These are phyloP conservation scores for Aureobasidium uvarum DNA, from an alignment of 2,329 filamentous ascomycete species.

Conservation along the genomic window DNA sequence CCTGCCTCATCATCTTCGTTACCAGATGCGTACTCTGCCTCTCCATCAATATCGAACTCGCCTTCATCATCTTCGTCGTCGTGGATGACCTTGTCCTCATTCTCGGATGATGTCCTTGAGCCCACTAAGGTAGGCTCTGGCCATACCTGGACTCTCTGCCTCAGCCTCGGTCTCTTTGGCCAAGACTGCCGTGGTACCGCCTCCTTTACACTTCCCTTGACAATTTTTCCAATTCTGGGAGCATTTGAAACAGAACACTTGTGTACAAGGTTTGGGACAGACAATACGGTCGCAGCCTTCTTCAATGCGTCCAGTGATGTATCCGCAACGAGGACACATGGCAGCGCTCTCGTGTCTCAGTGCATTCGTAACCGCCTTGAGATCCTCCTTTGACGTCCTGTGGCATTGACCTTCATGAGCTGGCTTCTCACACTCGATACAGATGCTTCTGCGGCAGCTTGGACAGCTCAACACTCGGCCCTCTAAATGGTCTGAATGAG, in stretches of 20 bases:
- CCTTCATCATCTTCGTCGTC: not conserved
- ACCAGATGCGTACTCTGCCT: not conserved
- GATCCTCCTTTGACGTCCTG: not conserved
- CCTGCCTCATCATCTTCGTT: not conserved
- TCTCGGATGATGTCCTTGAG: not conserved
- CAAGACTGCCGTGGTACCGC: not conserved
- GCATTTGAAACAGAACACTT: constrained; percentile 8
- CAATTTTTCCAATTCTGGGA: not conserved
- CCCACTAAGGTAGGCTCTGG: not conserved
- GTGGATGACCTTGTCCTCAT: not conserved
- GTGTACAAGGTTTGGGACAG: not conserved
- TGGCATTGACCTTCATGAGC: constrained; percentile 2
- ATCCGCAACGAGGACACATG: not conserved
- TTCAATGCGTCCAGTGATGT: not conserved
- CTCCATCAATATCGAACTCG: not conserved
- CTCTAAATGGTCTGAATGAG: not conserved
- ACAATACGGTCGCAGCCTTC: not conserved
- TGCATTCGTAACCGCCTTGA: not conserved
- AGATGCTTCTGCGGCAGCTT: not conserved
- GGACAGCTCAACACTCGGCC: not conserved
- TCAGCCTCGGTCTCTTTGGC: not conserved
- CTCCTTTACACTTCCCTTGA: not conserved
- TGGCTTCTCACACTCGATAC: not conserved
- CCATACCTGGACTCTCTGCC: not conserved
- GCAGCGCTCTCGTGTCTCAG: not conserved